phyloP scores from a whole-genome alignment of 2,329 filamentous ascomycete genomes.

The Fusarium foetens region DNA sequence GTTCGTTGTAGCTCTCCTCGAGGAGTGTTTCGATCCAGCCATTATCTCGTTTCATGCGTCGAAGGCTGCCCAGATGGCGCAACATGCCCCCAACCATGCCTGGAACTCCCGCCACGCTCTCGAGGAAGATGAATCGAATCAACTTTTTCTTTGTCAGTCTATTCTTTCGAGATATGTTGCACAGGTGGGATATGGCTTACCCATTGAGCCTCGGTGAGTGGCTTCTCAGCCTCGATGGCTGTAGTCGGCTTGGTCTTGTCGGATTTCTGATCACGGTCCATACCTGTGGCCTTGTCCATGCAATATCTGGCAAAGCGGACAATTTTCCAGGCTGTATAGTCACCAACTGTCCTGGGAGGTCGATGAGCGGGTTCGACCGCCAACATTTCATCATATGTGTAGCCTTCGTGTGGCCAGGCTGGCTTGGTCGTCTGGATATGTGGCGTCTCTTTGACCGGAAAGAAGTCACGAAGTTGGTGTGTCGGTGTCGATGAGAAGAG shows the following conservation, averaged over 20 bases:
- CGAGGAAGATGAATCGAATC: constrained; percentile 89
- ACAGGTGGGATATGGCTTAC: constrained; percentile 45
- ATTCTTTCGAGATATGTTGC: background rate
- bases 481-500: constrained; percentile 62
- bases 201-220: constrained; percentile 89
- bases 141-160: constrained; percentile 56
- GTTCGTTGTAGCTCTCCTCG: constrained; percentile 90
- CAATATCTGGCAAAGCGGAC: constrained; percentile 80
- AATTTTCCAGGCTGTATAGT: constrained; percentile 80
- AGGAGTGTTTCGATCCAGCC: constrained; percentile 96
- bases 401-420: constrained; percentile 78
- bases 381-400: constrained; percentile 82
- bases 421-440: constrained; percentile 71
- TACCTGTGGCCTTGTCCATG: constrained; percentile 83
- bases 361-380: constrained; percentile 80
- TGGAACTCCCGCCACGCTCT: constrained; percentile 93
- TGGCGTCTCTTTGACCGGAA: constrained; percentile 69
- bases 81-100: constrained; percentile 98
- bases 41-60: constrained; percentile 90
- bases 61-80: constrained; percentile 84
- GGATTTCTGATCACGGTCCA: constrained; percentile 75
- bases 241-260: constrained; percentile 67
- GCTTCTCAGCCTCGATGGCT: constrained; percentile 61
- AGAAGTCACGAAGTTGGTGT: constrained; percentile 66
- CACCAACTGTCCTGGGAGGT: constrained; percentile 75